Evolutionary conservation across 345 rosid genomes (phyloP), one percentile per base, ranked within the genome.

Genomic region (Noccaea caerulescens): DNA sequence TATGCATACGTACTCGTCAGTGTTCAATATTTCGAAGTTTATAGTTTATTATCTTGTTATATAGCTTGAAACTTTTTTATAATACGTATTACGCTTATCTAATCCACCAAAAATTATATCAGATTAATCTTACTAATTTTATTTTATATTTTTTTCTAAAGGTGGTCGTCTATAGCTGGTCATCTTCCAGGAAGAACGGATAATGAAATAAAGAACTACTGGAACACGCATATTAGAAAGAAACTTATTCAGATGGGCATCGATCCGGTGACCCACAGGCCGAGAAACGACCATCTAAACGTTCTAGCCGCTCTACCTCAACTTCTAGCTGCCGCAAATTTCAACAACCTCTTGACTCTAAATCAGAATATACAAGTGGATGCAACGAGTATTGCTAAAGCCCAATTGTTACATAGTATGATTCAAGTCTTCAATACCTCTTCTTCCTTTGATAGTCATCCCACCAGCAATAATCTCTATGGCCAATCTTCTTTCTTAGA

Each of bases 251-350:
- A 71, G 10, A 65, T 76, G 72, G 76, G 80, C 0, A 76, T 76
- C 16, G 76, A 76, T 66, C 80, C 80, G 1, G 72, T 71, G 37
- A 76, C 80, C 12, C 80, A 76, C 27, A 50, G 76, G 6, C 80
- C 80, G 11, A 50, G 72, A 50, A 76, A 68, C 10, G 91, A 86
- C 68, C 76, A 71, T 58, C 76, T 83, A 58, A 83, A 80, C 70
- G 69, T 84, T 44, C 75, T 89, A 8, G 81, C 88, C 39, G 76
- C 72, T 71, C 58, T 76, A 6, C 91, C 84, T 7, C 96, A 82
- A 57, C 58, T 87, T 39, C 86, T 86, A 55, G 84, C 88, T 33
- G 82, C 88, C 34, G 81, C 85, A 41, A 80, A 82, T 64, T 82
- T 81, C 39, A 86, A 78, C 43, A 85, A 60, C 69, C 66, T 84